Evolutionary conservation across 1,284 basidiomycete species (phyloP), one percentile per base, ranked within the genome.

Genomic region (Amylostereum areolatum): DNA sequence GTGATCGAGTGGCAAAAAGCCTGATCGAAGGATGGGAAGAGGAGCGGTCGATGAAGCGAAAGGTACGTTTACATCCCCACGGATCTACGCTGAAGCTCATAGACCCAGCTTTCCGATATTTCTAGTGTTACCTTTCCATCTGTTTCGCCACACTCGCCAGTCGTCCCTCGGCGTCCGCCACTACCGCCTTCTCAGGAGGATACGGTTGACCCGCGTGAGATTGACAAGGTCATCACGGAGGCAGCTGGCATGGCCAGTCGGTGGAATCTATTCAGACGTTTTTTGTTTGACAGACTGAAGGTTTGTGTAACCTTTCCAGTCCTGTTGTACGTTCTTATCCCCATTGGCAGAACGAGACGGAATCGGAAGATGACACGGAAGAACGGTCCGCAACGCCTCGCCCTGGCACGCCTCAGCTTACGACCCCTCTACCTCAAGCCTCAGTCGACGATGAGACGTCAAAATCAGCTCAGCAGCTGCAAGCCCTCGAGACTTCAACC

Each of bases 241-340:
- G 71, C 90, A 3, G 85, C 93, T 10, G 86, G 85, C 5, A 92
- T 99, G 79, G 83, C 88, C 33, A 85, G 93, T 5, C 76, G 96
- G 47, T 99, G 96, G 95, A 83, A 84, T 49, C 68, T 97, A 48
- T 97, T 98, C 69, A 78, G 85, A 46, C 85, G 90, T 46, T 99
- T 98, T 63, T 69, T 99, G 35, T 72, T 81, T 41, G 85, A 88
- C 49, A 78, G 86, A 37, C 66, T 94, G 3, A 74, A 72, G 61
- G 90, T 80, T 50, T 50, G 64, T 53, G 18, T 18, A 18, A 18
- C 18, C 7, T 7, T 12, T 25, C 25, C 25, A 18, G 10, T 11
- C 41, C 25, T 29, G 12, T 29, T 43, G 27, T 39, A 5, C 37
- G 27, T 18, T 18, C 12, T 6, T n/a, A 39, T 6, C 37, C 37